Percentiles rank a stretch among this genome's conserved stretches.
Evolutionary conservation across 2,329 filamentous ascomycete genomes (phyloP).

Genomic region (Paramyrothecium sp.): DNA sequence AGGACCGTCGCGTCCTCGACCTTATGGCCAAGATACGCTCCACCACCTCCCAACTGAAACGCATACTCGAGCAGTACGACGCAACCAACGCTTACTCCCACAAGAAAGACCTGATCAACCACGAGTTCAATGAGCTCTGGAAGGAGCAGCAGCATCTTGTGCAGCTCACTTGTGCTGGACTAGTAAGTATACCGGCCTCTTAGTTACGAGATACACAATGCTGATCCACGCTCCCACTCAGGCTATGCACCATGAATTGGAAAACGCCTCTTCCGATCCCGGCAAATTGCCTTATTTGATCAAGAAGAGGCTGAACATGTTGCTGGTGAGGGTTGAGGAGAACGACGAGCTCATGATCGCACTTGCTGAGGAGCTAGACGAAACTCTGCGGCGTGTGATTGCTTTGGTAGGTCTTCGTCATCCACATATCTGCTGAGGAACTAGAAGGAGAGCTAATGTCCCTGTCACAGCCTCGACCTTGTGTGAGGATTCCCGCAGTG

Average conservation of each 20-base stretch:
- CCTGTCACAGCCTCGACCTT: too few species aligned
- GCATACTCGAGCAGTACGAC: not conserved
- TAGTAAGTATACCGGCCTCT: not conserved
- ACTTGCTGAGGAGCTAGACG: not conserved
- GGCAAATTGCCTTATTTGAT: not conserved
- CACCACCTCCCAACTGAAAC: not conserved
- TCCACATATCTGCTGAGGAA: not conserved
- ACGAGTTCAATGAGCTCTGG: not conserved
- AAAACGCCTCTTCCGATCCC: not conserved
- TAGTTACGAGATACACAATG: too few species aligned
- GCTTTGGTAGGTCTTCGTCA: not conserved
- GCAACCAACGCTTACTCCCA: not conserved
- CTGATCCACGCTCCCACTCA: not conserved
- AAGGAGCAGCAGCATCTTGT: not conserved
- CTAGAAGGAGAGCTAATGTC: too few species aligned
- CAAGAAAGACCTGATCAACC: not conserved
- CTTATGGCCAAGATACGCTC: not conserved
- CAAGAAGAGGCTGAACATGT: not conserved
- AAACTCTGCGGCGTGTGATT: not conserved
- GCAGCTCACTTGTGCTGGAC: not conserved
- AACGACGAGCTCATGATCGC: not conserved
- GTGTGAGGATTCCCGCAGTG: too few species aligned
- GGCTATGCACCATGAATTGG: not conserved
- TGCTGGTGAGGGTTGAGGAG: not conserved
- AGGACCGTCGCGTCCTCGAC: not conserved